Evolutionary conservation across 2,329 filamentous ascomycete genomes (phyloP).

Genomic region (Monosporascus sp.): DNA sequence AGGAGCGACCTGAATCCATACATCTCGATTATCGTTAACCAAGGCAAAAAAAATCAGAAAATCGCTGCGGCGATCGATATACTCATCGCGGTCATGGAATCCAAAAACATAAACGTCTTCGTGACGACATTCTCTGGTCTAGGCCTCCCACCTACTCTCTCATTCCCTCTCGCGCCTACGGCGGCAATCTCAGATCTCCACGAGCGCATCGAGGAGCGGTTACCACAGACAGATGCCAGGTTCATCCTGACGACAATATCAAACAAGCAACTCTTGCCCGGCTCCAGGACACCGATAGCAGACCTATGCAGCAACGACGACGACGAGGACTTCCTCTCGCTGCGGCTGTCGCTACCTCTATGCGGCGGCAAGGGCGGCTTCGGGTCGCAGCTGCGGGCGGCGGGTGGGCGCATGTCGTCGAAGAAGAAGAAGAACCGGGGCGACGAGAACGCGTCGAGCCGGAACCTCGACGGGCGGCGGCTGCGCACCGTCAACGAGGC

Average conservation of each 20-base stretch:
- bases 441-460: constrained; percentile 83
- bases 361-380: constrained; percentile 97
- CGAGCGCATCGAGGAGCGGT: constrained; percentile 54
- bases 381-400: constrained; percentile 91
- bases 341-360: constrained; percentile 74
- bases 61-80: background rate
- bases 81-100: constrained; percentile 42
- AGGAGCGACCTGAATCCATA: background rate
- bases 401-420: constrained; percentile 97
- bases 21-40: too few relatives aligned
- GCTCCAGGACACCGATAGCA: constrained; percentile 52
- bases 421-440: constrained; percentile 78
- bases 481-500: constrained; percentile 91
- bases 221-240: constrained; percentile 52
- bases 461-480: constrained; percentile 87
- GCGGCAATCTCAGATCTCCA: constrained; percentile 66
- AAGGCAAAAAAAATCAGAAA: too few relatives aligned
- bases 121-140: constrained; percentile 81
- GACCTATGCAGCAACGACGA: constrained; percentile 50
- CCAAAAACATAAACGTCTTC: constrained; percentile 68
- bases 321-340: constrained; percentile 68
- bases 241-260: constrained; percentile 79
- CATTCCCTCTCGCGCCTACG: constrained; percentile 64
- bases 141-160: constrained; percentile 74
- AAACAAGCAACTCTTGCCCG: constrained; percentile 62